These are phyloP conservation scores for Oehlia diaphana DNA, from an alignment of 192 early-diverging fungal genomes.

Conservation along the genomic window DNA sequence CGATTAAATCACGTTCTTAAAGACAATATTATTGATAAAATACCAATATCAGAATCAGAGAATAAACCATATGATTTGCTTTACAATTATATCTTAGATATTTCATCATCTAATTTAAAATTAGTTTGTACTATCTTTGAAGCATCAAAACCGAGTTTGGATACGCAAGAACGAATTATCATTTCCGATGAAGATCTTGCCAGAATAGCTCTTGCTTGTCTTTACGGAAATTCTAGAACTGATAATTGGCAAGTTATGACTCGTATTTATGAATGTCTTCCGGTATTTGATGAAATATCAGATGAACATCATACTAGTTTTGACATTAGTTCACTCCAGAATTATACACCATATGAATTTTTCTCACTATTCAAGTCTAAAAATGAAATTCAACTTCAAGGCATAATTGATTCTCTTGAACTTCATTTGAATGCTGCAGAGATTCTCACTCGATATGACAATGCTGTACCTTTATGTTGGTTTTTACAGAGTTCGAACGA, in stretches of 20 bases:
- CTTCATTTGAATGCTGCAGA: conserved; percentile 62
- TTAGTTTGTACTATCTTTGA: conserved; percentile 51
- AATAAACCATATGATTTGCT: conserved; percentile 38
- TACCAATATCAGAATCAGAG: background rate
- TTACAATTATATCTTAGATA: conserved; percentile 48
- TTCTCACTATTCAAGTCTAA: conserved; percentile 29
- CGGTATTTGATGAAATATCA: conserved; percentile 45
- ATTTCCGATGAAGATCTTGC: conserved; percentile 52
- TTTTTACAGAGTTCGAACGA: conserved; percentile 54
- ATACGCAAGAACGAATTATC: conserved; percentile 51
- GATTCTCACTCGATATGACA: conserved; percentile 59
- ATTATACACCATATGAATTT: conserved; percentile 35
- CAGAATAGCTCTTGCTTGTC: conserved; percentile 46
- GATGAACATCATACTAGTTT: conserved; percentile 30
- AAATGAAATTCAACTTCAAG: conserved; percentile 40
- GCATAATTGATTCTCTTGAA: conserved; percentile 56
- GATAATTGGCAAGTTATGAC: conserved; percentile 46
- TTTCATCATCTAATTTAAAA: conserved; percentile 41
- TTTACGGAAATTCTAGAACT: conserved; percentile 48
- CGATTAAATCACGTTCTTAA: conserved; percentile 11
- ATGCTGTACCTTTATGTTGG: conserved; percentile 58
- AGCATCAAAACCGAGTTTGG: conserved; percentile 48
- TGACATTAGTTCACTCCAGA: conserved; percentile 5
- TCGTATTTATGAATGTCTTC: conserved; percentile 56
- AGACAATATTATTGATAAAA: conserved; percentile 29